Evolutionary conservation across 2,329 filamentous ascomycete species (phyloP).

Genomic region (Stachybotrys chartarum): DNA sequence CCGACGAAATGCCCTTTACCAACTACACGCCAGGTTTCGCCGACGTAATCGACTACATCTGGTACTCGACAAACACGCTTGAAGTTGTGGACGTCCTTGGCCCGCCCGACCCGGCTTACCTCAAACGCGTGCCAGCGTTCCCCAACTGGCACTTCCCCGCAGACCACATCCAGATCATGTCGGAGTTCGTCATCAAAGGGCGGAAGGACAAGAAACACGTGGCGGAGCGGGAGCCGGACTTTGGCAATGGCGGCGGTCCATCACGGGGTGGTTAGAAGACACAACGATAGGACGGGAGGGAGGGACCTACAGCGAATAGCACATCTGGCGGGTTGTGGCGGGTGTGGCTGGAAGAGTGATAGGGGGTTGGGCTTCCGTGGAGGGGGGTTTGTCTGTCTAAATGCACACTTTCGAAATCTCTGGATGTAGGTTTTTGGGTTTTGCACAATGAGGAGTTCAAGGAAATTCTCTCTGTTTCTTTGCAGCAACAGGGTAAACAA

Average conservation of each 20-base stretch:
- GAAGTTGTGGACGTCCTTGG: constrained; percentile 80
- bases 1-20: constrained; percentile 82
- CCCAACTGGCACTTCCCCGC: constrained; percentile 92
- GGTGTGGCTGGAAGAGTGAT: not conserved
- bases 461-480: not conserved
- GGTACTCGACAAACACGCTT: constrained; percentile 88
- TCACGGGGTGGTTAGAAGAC: constrained; percentile 19
- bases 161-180: constrained; percentile 84
- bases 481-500: not conserved
- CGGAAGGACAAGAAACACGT: constrained; percentile 72
- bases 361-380: not conserved
- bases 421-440: not conserved
- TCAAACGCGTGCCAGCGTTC: constrained; percentile 82
- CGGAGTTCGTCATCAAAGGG: constrained; percentile 82
- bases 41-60: constrained; percentile 93
- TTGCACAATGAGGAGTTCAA: not conserved
- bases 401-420: not conserved
- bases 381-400: not conserved
- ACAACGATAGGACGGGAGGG: not conserved
- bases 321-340: not conserved
- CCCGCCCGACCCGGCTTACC: constrained; percentile 77
- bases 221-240: constrained; percentile 57
- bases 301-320: not conserved
- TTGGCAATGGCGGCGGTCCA: constrained; percentile 33
- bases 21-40: constrained; percentile 95